Percentiles rank a stretch among this genome's conserved stretches.
Conservation (phyloP, 768 basidiomycete species). For the Exsudoporus frostii region DNA sequence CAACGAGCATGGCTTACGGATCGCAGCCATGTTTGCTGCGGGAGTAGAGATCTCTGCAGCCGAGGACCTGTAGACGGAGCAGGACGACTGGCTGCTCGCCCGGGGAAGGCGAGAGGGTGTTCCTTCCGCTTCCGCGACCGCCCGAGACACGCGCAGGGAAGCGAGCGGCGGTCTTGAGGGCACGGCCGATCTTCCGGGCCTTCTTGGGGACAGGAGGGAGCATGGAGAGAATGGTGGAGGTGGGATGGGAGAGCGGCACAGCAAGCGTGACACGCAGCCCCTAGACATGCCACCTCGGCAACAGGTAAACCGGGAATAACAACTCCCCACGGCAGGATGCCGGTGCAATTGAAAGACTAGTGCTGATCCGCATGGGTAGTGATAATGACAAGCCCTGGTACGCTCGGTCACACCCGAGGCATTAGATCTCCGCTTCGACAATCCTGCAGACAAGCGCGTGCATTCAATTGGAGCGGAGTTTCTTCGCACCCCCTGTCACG, state of each 20-base stretch:
- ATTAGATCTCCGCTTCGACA: too few species aligned
- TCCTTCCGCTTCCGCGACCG: slow-evolving; percentile 37
- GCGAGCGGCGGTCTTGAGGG: slow-evolving; percentile 55
- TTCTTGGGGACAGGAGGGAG: slow-evolving; percentile 38
- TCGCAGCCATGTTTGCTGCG: slow-evolving; percentile 76
- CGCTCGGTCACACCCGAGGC: too few species aligned
- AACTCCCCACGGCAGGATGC: too few species aligned
- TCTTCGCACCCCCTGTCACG: too few species aligned
- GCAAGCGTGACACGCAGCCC: slow-evolving; percentile 11
- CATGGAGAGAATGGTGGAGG: slow-evolving; percentile 8
- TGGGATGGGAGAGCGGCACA: slow-evolving; percentile 4
- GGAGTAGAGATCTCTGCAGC: slow-evolving; percentile 57
- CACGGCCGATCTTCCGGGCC: slow-evolving; percentile 54
- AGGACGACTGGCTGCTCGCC: slow-evolving; percentile 68
- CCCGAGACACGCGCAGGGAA: slow-evolving; percentile 48
- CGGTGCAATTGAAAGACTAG: too few species aligned
- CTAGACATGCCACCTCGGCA: slow-evolving; percentile 5
- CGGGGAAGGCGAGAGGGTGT: slow-evolving; percentile 40
- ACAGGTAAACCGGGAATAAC: background rate
- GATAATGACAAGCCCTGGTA: too few species aligned
- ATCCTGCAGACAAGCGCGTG: too few species aligned
- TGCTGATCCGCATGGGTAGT: too few species aligned
- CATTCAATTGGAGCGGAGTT: too few species aligned
- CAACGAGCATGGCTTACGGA: slow-evolving; percentile 52
- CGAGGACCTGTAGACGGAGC: slow-evolving; percentile 65